Conservation (phyloP, 306 rosid species). For the Dalbergia oliveri region DNA sequence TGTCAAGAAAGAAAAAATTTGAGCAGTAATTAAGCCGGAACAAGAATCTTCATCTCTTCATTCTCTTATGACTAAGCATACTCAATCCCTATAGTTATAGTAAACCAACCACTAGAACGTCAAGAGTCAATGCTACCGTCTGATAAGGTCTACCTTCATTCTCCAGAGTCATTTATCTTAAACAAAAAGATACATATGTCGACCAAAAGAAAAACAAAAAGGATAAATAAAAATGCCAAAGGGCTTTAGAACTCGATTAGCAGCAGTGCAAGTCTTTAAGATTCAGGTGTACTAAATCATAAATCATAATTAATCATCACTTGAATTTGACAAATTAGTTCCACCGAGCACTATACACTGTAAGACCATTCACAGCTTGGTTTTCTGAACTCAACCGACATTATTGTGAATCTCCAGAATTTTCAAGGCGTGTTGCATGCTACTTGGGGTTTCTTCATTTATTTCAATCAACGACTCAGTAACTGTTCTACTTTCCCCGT, state of each 20-base stretch:
- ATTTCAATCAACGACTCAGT: slow-evolving; percentile 12
- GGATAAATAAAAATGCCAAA: too few relatives aligned
- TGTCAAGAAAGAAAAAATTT: too few relatives aligned
- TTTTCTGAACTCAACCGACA: slow-evolving; percentile 3
- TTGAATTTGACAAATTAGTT: slow-evolving; percentile 23
- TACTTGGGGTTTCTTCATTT: slow-evolving; percentile 26
- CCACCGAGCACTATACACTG: slow-evolving; percentile 5
- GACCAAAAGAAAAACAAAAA: background rate
- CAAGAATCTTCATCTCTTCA: too few relatives aligned
- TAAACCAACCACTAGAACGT: too few relatives aligned
- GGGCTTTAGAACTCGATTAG: background rate
- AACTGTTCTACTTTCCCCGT: slow-evolving; percentile 11
- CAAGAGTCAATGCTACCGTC: too few relatives aligned
- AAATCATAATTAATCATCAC: background rate
- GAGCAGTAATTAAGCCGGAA: too few relatives aligned
- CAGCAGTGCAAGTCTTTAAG: too few relatives aligned
- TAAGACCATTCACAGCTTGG: slow-evolving; percentile 1
- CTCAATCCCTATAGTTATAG: too few relatives aligned
- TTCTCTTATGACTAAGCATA: too few relatives aligned
- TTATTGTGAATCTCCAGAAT: background rate
- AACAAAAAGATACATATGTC: too few relatives aligned
- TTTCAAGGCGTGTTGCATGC: background rate
- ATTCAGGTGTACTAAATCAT: background rate
- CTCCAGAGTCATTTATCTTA: too few relatives aligned
- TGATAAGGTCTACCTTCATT: too few relatives aligned